Evolutionary conservation across 2,329 filamentous ascomycete genomes (phyloP), one percentile per base, ranked within the genome.

Genomic region (Aureobasidium sp.): DNA sequence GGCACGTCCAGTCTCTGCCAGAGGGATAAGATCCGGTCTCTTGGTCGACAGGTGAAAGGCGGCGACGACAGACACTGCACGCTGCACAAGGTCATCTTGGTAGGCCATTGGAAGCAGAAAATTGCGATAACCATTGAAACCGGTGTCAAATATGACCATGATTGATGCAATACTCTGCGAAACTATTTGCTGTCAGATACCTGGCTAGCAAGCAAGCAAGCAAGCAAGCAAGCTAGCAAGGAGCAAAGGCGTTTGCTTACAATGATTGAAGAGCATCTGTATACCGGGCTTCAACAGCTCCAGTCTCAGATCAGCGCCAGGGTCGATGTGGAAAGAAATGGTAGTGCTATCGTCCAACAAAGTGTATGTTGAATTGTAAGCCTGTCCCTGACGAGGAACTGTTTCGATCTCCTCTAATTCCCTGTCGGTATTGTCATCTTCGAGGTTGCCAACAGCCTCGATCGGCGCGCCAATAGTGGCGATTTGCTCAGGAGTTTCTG

Each of bases 51-150:
- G 65, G 62, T 77, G 75, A 21, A 77, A 75, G 0, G 75, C 74
- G 5, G 75, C 71, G 0, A 76, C 72, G 5, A 76, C 74, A 9
- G 70, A 72, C 1, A 77, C 73, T 0, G 75, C 74, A 30, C 72
- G 69, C 27, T 68, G 68, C 0, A 77, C 68, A 0, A 73, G 66
- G 1, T 71, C 66, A 21, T 77, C 70, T 25, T 76, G 69, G 10
- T 70, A 68, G 0, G 75, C 75, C n/a, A 77, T 70, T 2, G 75
- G 74, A 2, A 77, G 66, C 7, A 77, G 69, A 11, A 76, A 61
- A 6, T 76, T 67, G 29, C 75, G 68, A 45, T 77, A 77, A 14
- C 74, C 75, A 41, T 77, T 77, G 9, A 63, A 67, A 0, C 66
- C 53, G 5, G 65, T 68, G 59, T 77, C 75, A 10, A 76, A 63